These are phyloP conservation scores for Didymella sp. DNA, from an alignment of 2,329 filamentous ascomycete species.

Conservation along the genomic window DNA sequence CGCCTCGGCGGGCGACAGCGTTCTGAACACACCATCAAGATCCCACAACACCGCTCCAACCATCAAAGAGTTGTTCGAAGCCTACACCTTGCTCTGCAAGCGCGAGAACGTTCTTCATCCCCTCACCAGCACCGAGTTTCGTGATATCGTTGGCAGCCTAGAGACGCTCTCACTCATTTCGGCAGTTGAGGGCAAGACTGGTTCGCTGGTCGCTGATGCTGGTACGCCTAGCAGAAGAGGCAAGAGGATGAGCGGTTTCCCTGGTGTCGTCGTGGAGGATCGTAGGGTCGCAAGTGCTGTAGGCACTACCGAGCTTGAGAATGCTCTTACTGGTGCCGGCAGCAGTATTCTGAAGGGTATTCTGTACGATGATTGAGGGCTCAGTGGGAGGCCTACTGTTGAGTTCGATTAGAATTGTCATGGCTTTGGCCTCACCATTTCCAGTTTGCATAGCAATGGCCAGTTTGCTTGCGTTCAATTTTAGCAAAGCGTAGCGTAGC, in stretches of 20 bases:
- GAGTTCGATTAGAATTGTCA: background rate
- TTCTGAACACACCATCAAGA: conserved; percentile 53
- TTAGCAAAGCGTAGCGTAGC: conserved; percentile 19
- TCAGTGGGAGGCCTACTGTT: background rate
- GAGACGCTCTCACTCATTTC: conserved; percentile 85
- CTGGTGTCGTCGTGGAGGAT: conserved; percentile 69
- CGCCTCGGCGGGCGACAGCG: conserved; percentile 42
- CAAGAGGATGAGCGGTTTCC: conserved; percentile 52
- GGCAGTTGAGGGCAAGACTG: conserved; percentile 73
- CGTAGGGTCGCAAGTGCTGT: conserved; percentile 79
- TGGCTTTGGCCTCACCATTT: background rate
- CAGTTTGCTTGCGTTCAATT: background rate
- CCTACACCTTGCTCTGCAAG: conserved; percentile 83
- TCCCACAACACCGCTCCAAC: conserved; percentile 70
- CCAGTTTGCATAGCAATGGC: conserved; percentile 16
- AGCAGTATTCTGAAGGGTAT: conserved; percentile 46
- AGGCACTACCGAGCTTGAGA: conserved; percentile 78
- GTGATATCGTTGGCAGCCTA: conserved; percentile 87
- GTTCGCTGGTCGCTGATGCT: conserved; percentile 65
- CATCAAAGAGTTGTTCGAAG: conserved; percentile 81
- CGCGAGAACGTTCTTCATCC: conserved; percentile 89
- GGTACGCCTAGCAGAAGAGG: conserved; percentile 76
- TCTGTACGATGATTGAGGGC: conserved; percentile 19
- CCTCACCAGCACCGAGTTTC: conserved; percentile 88
- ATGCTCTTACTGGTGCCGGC: conserved; percentile 67